A percentile compares a stretch with the other conserved stretches of the same genome.
phyloP scores from a whole-genome alignment of 164 flowering plant species.

The Tinospora cordifolia region DNA sequence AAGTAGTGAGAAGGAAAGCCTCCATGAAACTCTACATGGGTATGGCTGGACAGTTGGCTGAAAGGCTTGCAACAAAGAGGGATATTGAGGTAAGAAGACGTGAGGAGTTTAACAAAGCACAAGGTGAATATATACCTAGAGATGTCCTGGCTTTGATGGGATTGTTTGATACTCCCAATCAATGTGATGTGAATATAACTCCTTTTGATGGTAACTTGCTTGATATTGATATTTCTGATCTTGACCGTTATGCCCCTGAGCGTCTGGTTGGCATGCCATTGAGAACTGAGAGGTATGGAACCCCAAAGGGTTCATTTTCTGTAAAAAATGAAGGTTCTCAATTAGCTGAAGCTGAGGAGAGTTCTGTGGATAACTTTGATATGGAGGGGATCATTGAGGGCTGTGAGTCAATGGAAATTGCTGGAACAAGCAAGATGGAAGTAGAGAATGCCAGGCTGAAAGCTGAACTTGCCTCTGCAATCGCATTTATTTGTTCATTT shows the following conservation, averaged over 20 bases:
- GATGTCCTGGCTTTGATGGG: slow-evolving; percentile 87
- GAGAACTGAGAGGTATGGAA: slow-evolving; percentile 49
- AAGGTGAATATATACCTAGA: slow-evolving; percentile 61
- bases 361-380: slow-evolving; percentile 26
- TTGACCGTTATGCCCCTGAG: slow-evolving; percentile 90
- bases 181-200: slow-evolving; percentile 80
- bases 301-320: slow-evolving; percentile 47
- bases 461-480: slow-evolving; percentile 94
- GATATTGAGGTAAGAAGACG: slow-evolving; percentile 78
- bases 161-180: slow-evolving; percentile 79
- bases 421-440: slow-evolving; percentile 94
- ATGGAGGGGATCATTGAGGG: slow-evolving; percentile 49
- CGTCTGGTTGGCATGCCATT: slow-evolving; percentile 41
- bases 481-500: slow-evolving; percentile 63
- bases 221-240: slow-evolving; percentile 67
- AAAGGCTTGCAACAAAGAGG: slow-evolving; percentile 80
- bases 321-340: slow-evolving; percentile 46
- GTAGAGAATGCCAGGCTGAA: slow-evolving; percentile 93
- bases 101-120: slow-evolving; percentile 71
- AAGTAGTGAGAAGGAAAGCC: slow-evolving; percentile 88
- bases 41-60: slow-evolving; percentile 98
- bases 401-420: slow-evolving; percentile 66
- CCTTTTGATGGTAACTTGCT: slow-evolving; percentile 81
- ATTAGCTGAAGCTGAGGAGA: slow-evolving; percentile 42
- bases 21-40: slow-evolving; percentile 98